Conservation (phyloP, 2,329 filamentous ascomycete genomes). For the Pseudophaeomoniella oleicola region DNA sequence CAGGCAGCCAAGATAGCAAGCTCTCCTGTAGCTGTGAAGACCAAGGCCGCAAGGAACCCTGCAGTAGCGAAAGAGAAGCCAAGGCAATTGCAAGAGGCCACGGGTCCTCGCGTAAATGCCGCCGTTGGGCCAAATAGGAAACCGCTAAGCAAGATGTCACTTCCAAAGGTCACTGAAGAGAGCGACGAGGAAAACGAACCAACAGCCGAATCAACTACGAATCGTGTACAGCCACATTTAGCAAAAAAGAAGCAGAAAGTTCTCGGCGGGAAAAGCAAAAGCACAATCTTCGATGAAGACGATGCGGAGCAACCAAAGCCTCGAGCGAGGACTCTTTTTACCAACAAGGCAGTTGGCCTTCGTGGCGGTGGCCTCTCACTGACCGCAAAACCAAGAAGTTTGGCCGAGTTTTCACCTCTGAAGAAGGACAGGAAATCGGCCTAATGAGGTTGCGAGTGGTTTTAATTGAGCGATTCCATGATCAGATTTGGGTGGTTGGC, state of each 20-base stretch:
- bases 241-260: constrained; percentile 56
- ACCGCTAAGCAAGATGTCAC: constrained; percentile 4
- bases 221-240: constrained; percentile 15
- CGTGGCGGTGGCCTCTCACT: constrained; percentile 5
- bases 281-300: constrained; percentile 57
- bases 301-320: constrained; percentile 33
- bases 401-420: constrained; percentile 54
- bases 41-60: background rate
- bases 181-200: constrained; percentile 8
- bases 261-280: constrained; percentile 44
- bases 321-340: constrained; percentile 8
- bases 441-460: too few relatives aligned
- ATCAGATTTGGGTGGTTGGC: too few relatives aligned
- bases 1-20: background rate
- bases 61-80: constrained; percentile 23
- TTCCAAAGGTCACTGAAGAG: constrained; percentile 15
- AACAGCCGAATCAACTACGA: constrained; percentile 5
- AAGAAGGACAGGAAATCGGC: constrained; percentile 49
- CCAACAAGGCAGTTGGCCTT: constrained; percentile 8
- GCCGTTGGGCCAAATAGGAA: constrained; percentile 3
- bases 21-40: background rate
- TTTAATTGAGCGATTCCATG: too few relatives aligned
- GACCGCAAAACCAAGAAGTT: constrained; percentile 15
- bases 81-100: constrained; percentile 23
- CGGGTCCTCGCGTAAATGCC: constrained; percentile 21